Percentiles rank a stretch among this genome's conserved stretches.
Evolutionary conservation across 768 basidiomycete species (phyloP).

Genomic region (Tylopilus rubrobrunneus): DNA sequence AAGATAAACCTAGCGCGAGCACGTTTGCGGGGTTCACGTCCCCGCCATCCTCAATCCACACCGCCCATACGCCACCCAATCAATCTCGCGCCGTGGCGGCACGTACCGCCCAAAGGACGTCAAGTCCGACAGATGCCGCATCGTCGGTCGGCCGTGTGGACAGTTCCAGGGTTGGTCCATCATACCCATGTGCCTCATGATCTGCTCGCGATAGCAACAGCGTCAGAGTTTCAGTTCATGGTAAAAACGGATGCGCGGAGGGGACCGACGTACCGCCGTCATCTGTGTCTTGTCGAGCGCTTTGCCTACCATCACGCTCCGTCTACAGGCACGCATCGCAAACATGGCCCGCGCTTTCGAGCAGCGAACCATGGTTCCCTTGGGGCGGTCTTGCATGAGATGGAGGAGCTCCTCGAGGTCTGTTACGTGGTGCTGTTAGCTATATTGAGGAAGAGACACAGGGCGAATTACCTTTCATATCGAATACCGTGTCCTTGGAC

Average conservation of each 20-base stretch:
- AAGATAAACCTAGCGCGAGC: not conserved
- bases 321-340: slow-evolving; percentile 91
- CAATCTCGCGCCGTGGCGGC: slow-evolving; percentile 18
- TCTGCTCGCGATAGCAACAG: slow-evolving; percentile 33
- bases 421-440: slow-evolving; percentile 27
- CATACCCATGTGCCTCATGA: slow-evolving; percentile 76
- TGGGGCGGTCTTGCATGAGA: slow-evolving; percentile 71
- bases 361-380: slow-evolving; percentile 84
- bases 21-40: not conserved
- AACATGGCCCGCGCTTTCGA: slow-evolving; percentile 95
- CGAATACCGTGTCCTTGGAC: slow-evolving; percentile 88
- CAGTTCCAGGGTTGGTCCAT: slow-evolving; percentile 89
- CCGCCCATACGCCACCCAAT: slow-evolving; percentile 34
- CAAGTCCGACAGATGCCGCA: slow-evolving; percentile 70
- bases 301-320: slow-evolving; percentile 95
- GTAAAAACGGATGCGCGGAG: not conserved
- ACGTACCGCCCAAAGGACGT: slow-evolving; percentile 19
- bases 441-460: not conserved
- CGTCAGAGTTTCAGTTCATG: not conserved
- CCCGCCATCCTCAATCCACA: slow-evolving; percentile 3
- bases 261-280: slow-evolving; percentile 49
- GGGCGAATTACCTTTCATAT: slow-evolving; percentile 64
- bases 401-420: slow-evolving; percentile 93
- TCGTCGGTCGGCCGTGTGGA: slow-evolving; percentile 83
- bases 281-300: slow-evolving; percentile 76